These are phyloP conservation scores for Dinochytrium kinnereticum DNA, from an alignment of 371 early-diverging fungal genomes.

Conservation along the genomic window DNA sequence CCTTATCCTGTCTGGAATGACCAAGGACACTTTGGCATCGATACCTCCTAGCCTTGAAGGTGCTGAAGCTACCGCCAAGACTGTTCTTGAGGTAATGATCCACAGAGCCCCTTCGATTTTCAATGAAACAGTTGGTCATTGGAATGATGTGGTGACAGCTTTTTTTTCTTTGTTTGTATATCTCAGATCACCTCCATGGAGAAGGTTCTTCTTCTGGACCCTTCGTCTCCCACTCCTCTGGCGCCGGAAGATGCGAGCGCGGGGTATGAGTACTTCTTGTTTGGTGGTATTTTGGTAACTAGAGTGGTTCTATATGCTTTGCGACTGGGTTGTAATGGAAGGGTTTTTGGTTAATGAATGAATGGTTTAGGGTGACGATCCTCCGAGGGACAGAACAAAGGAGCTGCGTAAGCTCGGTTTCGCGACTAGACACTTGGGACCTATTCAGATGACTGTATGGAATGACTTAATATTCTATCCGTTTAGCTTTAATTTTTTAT, in stretches of 20 bases:
- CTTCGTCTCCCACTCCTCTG: constrained; percentile 63
- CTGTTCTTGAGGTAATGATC: constrained; percentile 55
- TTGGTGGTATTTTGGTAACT: constrained; percentile 81
- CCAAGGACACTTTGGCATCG: constrained; percentile 61
- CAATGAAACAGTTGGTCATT: too few relatives aligned
- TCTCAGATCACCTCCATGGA: constrained; percentile 58
- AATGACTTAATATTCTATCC: constrained; percentile 48
- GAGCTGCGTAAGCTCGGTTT: constrained; percentile 76
- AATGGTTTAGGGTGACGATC: constrained; percentile 49
- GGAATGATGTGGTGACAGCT: neutral
- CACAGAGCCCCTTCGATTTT: too few relatives aligned
- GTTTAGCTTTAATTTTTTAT: constrained; percentile 5
- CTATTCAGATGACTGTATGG: constrained; percentile 72
- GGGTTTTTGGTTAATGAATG: too few relatives aligned
- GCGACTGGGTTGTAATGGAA: too few relatives aligned
- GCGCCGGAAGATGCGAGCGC: constrained; percentile 69
- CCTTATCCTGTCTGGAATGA: constrained; percentile 55
- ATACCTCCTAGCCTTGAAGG: constrained; percentile 58
- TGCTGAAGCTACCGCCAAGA: constrained; percentile 64
- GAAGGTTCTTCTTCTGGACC: constrained; percentile 78
- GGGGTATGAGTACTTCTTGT: constrained; percentile 71
- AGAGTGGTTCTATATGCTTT: too few relatives aligned
- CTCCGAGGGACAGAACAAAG: constrained; percentile 71
- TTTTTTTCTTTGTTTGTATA: too few relatives aligned
- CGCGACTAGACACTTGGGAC: constrained; percentile 77